phyloP scores from a whole-genome alignment of 2,329 filamentous ascomycete genomes.

The Trichophyton schoenleinii region DNA sequence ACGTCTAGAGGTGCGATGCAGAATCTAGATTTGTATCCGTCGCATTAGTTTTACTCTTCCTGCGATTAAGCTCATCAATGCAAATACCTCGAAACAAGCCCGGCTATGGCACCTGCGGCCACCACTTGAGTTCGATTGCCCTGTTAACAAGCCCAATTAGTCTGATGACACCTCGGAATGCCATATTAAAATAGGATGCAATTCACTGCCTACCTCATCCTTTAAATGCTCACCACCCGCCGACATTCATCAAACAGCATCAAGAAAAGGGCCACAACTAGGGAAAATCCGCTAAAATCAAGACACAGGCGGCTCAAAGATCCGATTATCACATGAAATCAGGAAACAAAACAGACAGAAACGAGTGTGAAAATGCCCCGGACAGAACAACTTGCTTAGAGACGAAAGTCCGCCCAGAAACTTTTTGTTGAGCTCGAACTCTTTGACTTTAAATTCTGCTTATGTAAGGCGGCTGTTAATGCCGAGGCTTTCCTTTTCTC shows the following conservation, averaged over 20 bases:
- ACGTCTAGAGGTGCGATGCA: conserved; percentile 92
- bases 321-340: neutral
- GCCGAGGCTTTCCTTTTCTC: neutral
- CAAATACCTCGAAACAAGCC: conserved; percentile 71
- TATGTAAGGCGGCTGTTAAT: neutral
- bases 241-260: conserved; percentile 46
- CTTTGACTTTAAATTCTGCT: neutral
- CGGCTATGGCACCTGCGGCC: conserved; percentile 57
- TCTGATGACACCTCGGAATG: neutral
- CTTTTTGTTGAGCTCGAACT: neutral
- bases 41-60: no score
- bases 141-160: conserved; percentile 25
- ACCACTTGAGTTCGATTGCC: conserved; percentile 56
- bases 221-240: conserved; percentile 50
- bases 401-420: no score
- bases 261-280: neutral
- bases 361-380: neutral
- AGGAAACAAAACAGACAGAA: neutral
- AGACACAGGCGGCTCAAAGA: neutral
- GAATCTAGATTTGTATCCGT: conserved; percentile 46
- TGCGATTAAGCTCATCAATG: no score
- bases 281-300: neutral
- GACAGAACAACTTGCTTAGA: no score
- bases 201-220: conserved; percentile 45
- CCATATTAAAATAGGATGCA: neutral